Percentiles rank a stretch among this genome's conserved stretches.
These are phyloP conservation scores for Yamadazyma spencermartinsiae DNA, from an alignment of 1,139 yeast genomes.

Conservation along the genomic window DNA sequence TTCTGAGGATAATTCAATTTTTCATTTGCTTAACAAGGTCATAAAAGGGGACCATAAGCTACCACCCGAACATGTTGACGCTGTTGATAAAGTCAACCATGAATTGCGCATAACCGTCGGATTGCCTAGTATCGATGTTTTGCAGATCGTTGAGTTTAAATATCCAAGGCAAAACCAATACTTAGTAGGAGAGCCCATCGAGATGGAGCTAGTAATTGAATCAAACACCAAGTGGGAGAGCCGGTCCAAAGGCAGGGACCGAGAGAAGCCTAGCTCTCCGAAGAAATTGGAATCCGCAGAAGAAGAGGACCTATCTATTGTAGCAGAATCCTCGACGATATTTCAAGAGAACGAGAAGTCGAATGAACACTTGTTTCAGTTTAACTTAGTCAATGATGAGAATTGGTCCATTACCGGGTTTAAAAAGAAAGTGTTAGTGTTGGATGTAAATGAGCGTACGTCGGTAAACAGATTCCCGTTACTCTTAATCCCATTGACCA, in stretches of 20 bases:
- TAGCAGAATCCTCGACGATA: slow-evolving; percentile 31
- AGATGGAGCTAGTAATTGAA: slow-evolving; percentile 41
- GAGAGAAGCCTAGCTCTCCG: slow-evolving; percentile 2
- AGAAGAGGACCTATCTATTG: slow-evolving; percentile 17
- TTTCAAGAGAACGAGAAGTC: slow-evolving; percentile 13
- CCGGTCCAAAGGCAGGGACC: too few species aligned
- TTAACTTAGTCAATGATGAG: slow-evolving; percentile 36
- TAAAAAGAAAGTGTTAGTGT: slow-evolving; percentile 47
- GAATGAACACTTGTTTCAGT: slow-evolving; percentile 24
- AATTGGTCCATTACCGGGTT: slow-evolving; percentile 75
- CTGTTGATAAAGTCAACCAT: not conserved
- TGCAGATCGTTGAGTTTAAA: slow-evolving; percentile 50
- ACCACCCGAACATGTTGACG: not conserved
- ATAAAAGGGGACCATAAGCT: not conserved
- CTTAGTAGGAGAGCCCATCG: slow-evolving; percentile 65
- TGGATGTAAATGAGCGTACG: slow-evolving; percentile 20
- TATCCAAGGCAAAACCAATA: slow-evolving; percentile 42
- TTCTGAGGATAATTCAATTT: not conserved
- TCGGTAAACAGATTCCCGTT: slow-evolving; percentile 32
- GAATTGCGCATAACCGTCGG: slow-evolving; percentile 48
- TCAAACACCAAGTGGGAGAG: slow-evolving; percentile 52
- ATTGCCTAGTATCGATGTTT: slow-evolving; percentile 50
- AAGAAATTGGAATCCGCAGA: slow-evolving; percentile 2
- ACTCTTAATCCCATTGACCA: slow-evolving; percentile 67
- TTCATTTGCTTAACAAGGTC: not conserved